phyloP scores from a whole-genome alignment of 371 early-diverging fungal species.

The Mucor mucedo region DNA sequence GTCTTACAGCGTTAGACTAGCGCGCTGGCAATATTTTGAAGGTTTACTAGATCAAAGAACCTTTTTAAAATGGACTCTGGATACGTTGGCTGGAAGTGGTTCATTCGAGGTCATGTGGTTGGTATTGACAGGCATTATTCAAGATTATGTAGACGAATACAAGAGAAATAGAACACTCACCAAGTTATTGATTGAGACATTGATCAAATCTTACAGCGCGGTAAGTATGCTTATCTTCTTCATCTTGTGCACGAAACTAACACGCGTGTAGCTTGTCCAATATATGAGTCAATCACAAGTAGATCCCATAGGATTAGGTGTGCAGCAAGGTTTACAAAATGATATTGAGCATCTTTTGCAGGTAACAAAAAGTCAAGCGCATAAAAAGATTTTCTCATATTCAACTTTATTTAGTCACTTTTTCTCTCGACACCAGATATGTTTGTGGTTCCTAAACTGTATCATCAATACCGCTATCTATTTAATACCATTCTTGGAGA shows the following conservation, averaged over 20 bases:
- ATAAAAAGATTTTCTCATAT: not conserved
- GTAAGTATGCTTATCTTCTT: constrained; percentile 37
- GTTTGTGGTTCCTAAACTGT: constrained; percentile 67
- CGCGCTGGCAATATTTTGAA: constrained; percentile 76
- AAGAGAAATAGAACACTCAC: constrained; percentile 70
- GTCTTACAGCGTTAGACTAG: constrained; percentile 66
- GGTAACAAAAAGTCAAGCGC: constrained; percentile 23
- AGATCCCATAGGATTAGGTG: constrained; percentile 27
- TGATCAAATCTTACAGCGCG: constrained; percentile 59
- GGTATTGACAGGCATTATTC: constrained; percentile 63
- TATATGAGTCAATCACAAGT: constrained; percentile 13
- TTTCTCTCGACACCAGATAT: constrained; percentile 69
- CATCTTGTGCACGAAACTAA: too few relatives aligned
- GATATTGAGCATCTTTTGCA: constrained; percentile 63
- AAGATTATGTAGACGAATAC: constrained; percentile 72
- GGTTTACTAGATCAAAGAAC: constrained; percentile 75
- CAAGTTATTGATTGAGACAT: constrained; percentile 66
- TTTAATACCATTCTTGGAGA: constrained; percentile 45
- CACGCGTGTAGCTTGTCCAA: constrained; percentile 12
- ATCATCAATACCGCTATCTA: constrained; percentile 48
- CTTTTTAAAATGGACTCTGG: constrained; percentile 66
- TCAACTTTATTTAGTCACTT: constrained; percentile 40
- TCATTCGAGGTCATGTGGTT: constrained; percentile 69
- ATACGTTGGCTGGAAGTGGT: constrained; percentile 51
- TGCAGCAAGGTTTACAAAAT: constrained; percentile 50